Conservation (phyloP, 108 stramenopile species). For the Skeletonema tropicum region DNA sequence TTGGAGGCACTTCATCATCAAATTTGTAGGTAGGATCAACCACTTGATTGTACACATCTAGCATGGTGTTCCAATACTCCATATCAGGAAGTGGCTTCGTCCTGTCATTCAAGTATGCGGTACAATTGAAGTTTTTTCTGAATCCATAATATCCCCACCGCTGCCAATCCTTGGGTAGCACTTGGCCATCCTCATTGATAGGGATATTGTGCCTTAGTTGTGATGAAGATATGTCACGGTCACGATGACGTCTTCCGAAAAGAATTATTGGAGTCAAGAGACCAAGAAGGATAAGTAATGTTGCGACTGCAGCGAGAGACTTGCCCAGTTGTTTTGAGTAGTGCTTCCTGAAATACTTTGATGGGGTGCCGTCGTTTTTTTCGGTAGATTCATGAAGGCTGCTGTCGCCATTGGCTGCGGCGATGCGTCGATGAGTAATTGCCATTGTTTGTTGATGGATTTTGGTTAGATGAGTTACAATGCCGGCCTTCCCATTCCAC, state of each 20-base stretch:
- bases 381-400: background rate
- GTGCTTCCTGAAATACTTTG: background rate
- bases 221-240: too few species aligned
- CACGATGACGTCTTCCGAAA: background rate
- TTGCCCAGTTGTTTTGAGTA: background rate
- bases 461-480: too few species aligned
- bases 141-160: background rate
- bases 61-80: background rate
- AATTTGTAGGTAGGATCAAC: constrained; percentile 6
- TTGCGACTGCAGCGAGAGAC: background rate
- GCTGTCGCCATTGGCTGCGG: background rate
- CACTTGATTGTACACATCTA: background rate
- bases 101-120: background rate
- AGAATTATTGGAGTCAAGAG: background rate
- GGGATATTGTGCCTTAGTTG: background rate
- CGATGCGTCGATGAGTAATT: too few species aligned
- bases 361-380: background rate
- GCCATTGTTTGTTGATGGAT: too few species aligned
- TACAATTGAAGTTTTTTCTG: background rate
- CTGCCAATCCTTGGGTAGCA: background rate
- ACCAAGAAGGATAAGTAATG: background rate
- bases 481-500: too few species aligned
- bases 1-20: background rate
- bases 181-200: background rate
- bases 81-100: background rate